Evolutionary conservation across 2,329 filamentous ascomycete genomes (phyloP), one percentile per base, ranked within the genome.

Genomic region (Myriosclerotinia duriaeana): DNA sequence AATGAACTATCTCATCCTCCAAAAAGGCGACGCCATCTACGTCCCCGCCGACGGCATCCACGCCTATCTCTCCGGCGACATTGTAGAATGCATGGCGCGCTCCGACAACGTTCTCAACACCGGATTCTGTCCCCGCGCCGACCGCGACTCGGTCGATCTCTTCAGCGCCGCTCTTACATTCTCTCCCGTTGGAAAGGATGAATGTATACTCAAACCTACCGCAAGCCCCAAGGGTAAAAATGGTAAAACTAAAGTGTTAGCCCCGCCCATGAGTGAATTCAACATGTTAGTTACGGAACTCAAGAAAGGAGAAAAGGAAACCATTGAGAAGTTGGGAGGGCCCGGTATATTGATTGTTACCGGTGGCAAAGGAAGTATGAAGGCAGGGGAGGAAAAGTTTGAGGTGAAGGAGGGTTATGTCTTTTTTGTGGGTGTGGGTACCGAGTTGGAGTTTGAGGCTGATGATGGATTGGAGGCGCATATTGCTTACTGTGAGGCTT

Each of bases 11-110:
- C 74, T 93, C 62, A 80, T 83, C 1, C 82, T 93, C 11, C 78
- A 85, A 26, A 82, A 88, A 0, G 89, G 89, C 20, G 93, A 98
- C 79, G 93, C 93, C 11, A 89, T 98, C 80, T 98, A 97, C 80
- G 84, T 98, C 36, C 91, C 92, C 72, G 94, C 95, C 9, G 93
- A 98, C 75, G 94, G 97, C 74, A 97, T 98, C 74, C 94, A 98
- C 77, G 94, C 94, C 63, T 98, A 98, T 78, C 81, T 95, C 50
- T 91, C 88, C 1, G 91, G 91, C 65, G 93, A 98, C 76, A 97
- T 98, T 72, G 92, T 98, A 76, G 94, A 98, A 80, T 98, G 94
- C 83, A 98, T 98, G 94, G 94, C 94, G 0, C 89, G 92, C 8
- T 96, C 91, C n/a, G 94, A 98, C 83, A 98, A 98, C 71, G 89